Conservation (phyloP, 1,284 basidiomycete genomes). For the Takashimella koratensis region DNA sequence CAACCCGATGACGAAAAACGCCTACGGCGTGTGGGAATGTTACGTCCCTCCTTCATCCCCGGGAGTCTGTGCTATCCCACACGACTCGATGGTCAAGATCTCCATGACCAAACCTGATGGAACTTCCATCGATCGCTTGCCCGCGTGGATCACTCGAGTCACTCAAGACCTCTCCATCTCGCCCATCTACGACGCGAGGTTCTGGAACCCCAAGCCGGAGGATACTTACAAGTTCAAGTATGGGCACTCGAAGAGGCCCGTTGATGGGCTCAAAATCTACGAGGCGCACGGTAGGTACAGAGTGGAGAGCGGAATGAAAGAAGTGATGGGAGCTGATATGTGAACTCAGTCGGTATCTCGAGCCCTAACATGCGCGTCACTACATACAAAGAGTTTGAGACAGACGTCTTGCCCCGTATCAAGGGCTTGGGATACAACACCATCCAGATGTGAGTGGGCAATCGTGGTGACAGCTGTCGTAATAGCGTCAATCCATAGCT, state of each 20-base stretch:
- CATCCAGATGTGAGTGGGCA: conserved; percentile 65
- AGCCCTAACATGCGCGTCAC: conserved; percentile 82
- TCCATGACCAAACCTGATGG: conserved; percentile 76
- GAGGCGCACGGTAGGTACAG: conserved; percentile 70
- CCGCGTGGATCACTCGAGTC: conserved; percentile 90
- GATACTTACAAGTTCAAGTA: conserved; percentile 81
- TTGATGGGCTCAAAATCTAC: conserved; percentile 74
- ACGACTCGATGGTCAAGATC: conserved; percentile 93
- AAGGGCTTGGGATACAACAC: conserved; percentile 90
- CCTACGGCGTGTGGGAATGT: conserved; percentile 93
- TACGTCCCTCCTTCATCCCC: conserved; percentile 65
- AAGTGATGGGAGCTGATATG: not conserved
- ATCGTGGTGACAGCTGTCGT: no score
- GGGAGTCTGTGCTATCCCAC: conserved; percentile 79
- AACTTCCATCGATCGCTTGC: conserved; percentile 81
- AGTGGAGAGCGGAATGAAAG: not conserved
- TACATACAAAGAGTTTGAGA: conserved; percentile 92
- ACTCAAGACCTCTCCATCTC: conserved; percentile 90
- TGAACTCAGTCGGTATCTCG: conserved; percentile 76
- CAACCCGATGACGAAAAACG: conserved; percentile 78
- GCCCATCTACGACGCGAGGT: conserved; percentile 91
- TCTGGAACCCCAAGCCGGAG: conserved; percentile 85
- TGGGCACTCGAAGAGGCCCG: conserved; percentile 35
- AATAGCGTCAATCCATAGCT: not conserved
- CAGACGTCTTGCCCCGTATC: conserved; percentile 79